These are phyloP conservation scores for Pseudomassariella vexata DNA, from an alignment of 2,329 filamentous ascomycete genomes.

Conservation along the genomic window DNA sequence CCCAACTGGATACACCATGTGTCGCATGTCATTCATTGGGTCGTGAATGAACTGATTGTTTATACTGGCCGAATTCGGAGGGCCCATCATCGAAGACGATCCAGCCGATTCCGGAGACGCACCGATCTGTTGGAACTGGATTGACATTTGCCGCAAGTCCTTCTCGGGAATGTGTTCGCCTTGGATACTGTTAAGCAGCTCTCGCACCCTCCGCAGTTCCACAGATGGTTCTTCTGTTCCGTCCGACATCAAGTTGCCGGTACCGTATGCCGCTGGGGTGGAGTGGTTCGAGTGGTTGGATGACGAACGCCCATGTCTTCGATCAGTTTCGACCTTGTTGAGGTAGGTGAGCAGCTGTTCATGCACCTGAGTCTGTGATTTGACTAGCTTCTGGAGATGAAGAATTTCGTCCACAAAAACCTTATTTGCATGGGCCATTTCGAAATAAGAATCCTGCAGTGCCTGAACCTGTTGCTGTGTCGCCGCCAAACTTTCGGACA, in stretches of 20 bases:
- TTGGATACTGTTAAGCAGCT: constrained; percentile 47
- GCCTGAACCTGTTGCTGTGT: constrained; percentile 90
- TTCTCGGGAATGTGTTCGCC: constrained; percentile 47
- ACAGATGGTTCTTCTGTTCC: constrained; percentile 39
- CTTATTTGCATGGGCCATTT: constrained; percentile 61
- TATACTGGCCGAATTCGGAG: constrained; percentile 35
- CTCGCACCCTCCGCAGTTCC: constrained; percentile 50
- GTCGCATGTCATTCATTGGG: constrained; percentile 50
- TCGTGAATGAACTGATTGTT: constrained; percentile 42
- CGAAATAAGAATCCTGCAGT: constrained; percentile 77
- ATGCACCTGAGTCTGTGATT: constrained; percentile 51
- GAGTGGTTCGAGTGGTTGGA: constrained; percentile 30
- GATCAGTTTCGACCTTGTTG: constrained; percentile 40
- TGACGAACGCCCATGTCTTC: constrained; percentile 34
- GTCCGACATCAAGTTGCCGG: constrained; percentile 35
- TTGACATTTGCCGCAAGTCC: constrained; percentile 49
- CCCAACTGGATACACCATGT: constrained; percentile 85
- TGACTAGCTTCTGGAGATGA: constrained; percentile 55
- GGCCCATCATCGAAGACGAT: constrained; percentile 50
- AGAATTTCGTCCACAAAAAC: constrained; percentile 57
- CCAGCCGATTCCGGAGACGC: constrained; percentile 48
- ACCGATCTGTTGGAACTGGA: constrained; percentile 43
- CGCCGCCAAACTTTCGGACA: constrained; percentile 82
- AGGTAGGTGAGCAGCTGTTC: constrained; percentile 53
- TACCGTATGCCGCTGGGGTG: constrained; percentile 27